Conservation (phyloP, 2,329 filamentous ascomycete species). For the Meredithiella fracta region DNA sequence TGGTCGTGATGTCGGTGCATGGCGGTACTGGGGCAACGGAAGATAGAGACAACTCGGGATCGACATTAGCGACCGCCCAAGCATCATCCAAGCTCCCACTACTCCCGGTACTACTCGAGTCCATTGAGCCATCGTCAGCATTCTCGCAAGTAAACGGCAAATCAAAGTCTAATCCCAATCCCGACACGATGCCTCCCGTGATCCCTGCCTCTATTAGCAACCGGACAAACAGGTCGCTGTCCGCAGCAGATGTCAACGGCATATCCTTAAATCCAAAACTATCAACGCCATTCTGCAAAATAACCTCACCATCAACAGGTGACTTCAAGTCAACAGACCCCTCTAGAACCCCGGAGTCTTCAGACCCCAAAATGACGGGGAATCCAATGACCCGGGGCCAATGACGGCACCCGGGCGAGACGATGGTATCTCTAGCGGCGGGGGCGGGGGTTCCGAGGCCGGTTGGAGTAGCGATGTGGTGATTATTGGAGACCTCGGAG, state of each 20-base stretch:
- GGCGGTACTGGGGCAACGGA: not conserved
- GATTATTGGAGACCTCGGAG: no score
- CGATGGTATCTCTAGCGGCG: no score
- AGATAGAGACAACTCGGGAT: no score
- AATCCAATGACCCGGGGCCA: no score
- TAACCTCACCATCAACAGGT: not conserved
- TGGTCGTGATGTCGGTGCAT: not conserved
- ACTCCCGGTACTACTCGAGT: constrained; percentile 8
- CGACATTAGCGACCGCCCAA: not conserved
- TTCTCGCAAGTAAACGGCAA: constrained; percentile 2
- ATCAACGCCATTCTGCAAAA: not conserved
- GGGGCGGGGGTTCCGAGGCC: no score
- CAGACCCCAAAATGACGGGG: no score
- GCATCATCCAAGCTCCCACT: constrained; percentile 7
- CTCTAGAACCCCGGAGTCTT: no score
- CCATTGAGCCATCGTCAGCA: constrained; percentile 8
- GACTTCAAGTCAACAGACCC: not conserved
- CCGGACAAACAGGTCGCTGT: constrained; percentile 20
- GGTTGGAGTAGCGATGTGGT: no score
- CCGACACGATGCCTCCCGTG: not conserved
- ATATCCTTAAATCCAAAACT: not conserved
- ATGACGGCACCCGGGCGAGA: no score
- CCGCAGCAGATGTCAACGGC: constrained; percentile 17
- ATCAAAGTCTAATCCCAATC: constrained; percentile 8
- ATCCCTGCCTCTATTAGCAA: not conserved